Evolutionary conservation across 2,329 filamentous ascomycete genomes (phyloP).

Genomic region (Phialocephala sp.): DNA sequence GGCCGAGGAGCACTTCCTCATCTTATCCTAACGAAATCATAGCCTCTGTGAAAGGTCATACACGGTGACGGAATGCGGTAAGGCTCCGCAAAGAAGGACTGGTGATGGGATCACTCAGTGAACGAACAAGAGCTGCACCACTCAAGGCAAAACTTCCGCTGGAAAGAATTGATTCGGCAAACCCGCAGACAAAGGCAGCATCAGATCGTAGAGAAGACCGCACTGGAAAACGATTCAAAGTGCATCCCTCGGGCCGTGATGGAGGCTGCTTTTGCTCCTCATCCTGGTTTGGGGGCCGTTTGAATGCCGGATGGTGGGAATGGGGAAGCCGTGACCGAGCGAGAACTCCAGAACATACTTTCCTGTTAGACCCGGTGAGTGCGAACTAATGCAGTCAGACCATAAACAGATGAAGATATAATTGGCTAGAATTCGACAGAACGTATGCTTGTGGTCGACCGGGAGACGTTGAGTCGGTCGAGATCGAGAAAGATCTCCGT

Average conservation of each 20-base stretch:
- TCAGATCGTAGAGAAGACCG: not conserved
- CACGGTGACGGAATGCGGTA: conserved; percentile 11
- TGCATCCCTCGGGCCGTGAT: not conserved
- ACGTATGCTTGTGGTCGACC: not conserved
- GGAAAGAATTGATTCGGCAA: not conserved
- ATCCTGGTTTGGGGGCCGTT: conserved; percentile 2
- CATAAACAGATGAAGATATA: not conserved
- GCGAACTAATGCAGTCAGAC: conserved; percentile 6
- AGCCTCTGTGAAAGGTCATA: conserved; percentile 6
- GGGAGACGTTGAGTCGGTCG: conserved; percentile 3
- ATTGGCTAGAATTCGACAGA: conserved; percentile 13
- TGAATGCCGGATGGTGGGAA: not conserved
- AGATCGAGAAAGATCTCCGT: conserved; percentile 6
- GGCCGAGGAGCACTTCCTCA: conserved; percentile 9
- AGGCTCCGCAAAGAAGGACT: not conserved
- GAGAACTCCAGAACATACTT: not conserved
- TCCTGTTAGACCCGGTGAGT: not conserved
- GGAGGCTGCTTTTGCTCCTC: conserved; percentile 5
- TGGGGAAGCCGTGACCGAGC: not conserved
- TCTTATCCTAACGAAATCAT: not conserved
- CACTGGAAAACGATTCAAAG: not conserved
- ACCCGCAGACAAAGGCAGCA: not conserved
- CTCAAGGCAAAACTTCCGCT: conserved; percentile 9
- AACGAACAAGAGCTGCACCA: conserved; percentile 1
- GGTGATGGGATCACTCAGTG: not conserved